These are phyloP conservation scores for Diplodia intermedia DNA, from an alignment of 2,329 filamentous ascomycete genomes.

Conservation along the genomic window DNA sequence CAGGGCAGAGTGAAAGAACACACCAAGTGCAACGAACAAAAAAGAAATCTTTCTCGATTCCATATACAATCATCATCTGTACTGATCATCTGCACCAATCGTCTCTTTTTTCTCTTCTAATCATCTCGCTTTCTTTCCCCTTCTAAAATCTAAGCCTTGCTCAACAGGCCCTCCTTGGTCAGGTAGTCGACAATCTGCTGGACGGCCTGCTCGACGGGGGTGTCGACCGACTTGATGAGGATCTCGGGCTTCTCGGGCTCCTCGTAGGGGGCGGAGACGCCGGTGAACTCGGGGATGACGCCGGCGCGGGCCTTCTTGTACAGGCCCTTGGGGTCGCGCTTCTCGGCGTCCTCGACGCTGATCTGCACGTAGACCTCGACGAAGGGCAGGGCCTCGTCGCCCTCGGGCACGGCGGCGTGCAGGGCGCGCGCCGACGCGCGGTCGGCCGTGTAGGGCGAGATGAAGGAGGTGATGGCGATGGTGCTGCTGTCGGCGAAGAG, in stretches of 20 bases:
- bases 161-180: constrained; percentile 70
- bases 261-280: constrained; percentile 94
- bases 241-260: constrained; percentile 85
- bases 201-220: constrained; percentile 87
- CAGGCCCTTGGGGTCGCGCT: constrained; percentile 94
- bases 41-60: too few species aligned
- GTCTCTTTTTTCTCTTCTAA: neutral
- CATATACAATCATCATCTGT: too few species aligned
- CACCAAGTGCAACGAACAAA: too few species aligned
- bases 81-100: neutral
- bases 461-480: constrained; percentile 93
- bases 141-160: constrained; percentile 35
- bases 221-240: constrained; percentile 80
- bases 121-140: neutral
- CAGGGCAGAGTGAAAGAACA: too few species aligned
- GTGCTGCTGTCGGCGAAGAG: constrained; percentile 91
- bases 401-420: constrained; percentile 66
- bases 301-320: constrained; percentile 97
- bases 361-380: constrained; percentile 95
- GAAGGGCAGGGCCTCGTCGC: constrained; percentile 72
- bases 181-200: constrained; percentile 82
- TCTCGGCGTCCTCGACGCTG: constrained; percentile 87
- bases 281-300: constrained; percentile 96
- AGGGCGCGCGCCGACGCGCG: constrained; percentile 80
- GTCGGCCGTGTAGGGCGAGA: constrained; percentile 91